phyloP scores from a whole-genome alignment of 768 basidiomycete genomes.

The Tulasnella sp. region DNA sequence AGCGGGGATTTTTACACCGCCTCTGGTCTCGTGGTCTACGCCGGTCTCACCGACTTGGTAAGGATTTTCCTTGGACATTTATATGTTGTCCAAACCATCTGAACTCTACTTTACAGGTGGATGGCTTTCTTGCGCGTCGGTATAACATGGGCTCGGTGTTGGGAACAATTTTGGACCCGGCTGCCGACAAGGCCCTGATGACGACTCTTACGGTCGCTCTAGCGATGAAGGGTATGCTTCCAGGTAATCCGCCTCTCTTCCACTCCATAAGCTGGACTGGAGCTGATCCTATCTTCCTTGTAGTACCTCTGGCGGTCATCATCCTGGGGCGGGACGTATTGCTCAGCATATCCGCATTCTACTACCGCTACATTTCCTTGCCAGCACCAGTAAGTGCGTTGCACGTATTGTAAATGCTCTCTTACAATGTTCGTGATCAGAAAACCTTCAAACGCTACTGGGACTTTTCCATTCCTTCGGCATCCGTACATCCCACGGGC shows the following conservation, averaged over 20 bases:
- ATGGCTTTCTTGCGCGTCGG: slow-evolving; percentile 79
- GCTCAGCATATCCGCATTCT: slow-evolving; percentile 79
- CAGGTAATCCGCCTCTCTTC: slow-evolving; percentile 36
- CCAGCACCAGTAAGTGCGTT: slow-evolving; percentile 60
- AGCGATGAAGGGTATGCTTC: slow-evolving; percentile 70
- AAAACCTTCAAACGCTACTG: slow-evolving; percentile 90
- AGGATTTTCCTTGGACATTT: slow-evolving; percentile 18
- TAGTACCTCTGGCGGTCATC: slow-evolving; percentile 74
- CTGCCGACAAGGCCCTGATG: slow-evolving; percentile 92
- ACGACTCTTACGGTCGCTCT: slow-evolving; percentile 84
- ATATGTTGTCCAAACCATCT: background rate
- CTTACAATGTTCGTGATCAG: slow-evolving; percentile 29
- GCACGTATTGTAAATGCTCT: background rate
- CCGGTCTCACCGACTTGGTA: slow-evolving; percentile 87
- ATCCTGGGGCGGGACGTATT: slow-evolving; percentile 84
- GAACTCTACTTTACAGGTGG: slow-evolving; percentile 42
- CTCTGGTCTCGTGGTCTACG: slow-evolving; percentile 73
- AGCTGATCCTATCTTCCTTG: background rate
- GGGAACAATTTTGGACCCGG: slow-evolving; percentile 91
- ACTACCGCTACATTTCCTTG: slow-evolving; percentile 81
- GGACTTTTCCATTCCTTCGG: slow-evolving; percentile 91
- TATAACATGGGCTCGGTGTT: slow-evolving; percentile 85
- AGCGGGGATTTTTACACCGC: slow-evolving; percentile 69
- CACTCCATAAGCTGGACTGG: background rate
- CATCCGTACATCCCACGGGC: slow-evolving; percentile 83